Evolutionary conservation across 768 basidiomycete species (phyloP).

Genomic region (Mycena vulgaris): DNA sequence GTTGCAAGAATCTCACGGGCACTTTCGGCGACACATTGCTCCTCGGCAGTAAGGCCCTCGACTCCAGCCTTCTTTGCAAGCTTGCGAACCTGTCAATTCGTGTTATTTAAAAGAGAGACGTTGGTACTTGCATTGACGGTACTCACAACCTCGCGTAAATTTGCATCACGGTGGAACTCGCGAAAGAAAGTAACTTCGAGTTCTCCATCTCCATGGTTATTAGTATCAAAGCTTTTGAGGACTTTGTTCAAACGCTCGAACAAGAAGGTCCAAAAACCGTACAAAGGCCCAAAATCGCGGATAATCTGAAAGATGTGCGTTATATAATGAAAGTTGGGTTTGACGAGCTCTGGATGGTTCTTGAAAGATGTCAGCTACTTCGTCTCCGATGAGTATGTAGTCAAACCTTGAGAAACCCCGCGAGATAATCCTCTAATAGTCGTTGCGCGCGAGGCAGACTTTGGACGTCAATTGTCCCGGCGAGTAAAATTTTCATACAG

Average conservation of each 20-base stretch:
- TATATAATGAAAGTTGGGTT: slow-evolving; percentile 33
- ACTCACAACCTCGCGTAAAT: slow-evolving; percentile 36
- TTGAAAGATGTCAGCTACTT: not conserved
- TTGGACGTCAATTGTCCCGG: slow-evolving; percentile 20
- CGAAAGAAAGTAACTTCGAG: slow-evolving; percentile 48
- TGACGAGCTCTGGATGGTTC: slow-evolving; percentile 13
- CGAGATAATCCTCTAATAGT: slow-evolving; percentile 31
- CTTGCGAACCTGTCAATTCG: not conserved
- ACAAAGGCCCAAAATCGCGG: slow-evolving; percentile 46
- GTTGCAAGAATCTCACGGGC: slow-evolving; percentile 8
- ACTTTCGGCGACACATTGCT: slow-evolving; percentile 3
- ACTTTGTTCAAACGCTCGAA: slow-evolving; percentile 50
- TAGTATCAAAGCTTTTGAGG: slow-evolving; percentile 45
- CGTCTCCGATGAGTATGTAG: not conserved
- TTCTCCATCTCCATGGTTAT: slow-evolving; percentile 45
- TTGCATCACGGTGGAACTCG: slow-evolving; percentile 34
- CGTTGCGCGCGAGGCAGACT: slow-evolving; percentile 17
- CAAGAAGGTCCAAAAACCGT: slow-evolving; percentile 50
- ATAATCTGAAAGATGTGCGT: slow-evolving; percentile 10
- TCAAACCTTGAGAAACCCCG: slow-evolving; percentile 24
- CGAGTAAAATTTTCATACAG: slow-evolving; percentile 37
- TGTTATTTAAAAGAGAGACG: not conserved
- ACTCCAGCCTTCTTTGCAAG: not conserved
- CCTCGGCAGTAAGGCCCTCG: slow-evolving; percentile 7
- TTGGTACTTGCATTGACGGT: not conserved